These are phyloP conservation scores for Neurospora sp. DNA, from an alignment of 495 filamentous ascomycete species.

Conservation along the genomic window DNA sequence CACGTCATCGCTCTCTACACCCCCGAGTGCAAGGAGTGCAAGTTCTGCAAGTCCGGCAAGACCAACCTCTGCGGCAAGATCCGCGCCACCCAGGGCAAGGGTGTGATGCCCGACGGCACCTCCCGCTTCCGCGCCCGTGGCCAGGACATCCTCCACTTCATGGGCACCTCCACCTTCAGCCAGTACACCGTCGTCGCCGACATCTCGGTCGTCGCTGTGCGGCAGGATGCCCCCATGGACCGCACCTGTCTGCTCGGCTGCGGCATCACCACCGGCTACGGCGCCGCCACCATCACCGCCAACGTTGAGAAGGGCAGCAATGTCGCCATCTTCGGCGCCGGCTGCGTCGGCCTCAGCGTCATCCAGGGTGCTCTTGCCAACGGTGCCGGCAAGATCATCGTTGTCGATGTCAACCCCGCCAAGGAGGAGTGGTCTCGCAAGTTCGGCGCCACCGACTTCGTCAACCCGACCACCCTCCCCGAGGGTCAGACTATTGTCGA, in stretches of 20 bases:
- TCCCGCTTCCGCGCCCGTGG: slow-evolving; percentile 91
- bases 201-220: slow-evolving; percentile 94
- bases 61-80: slow-evolving; percentile 99
- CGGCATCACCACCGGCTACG: slow-evolving; percentile 97
- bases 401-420: slow-evolving; percentile 82
- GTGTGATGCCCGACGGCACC: slow-evolving; percentile 97
- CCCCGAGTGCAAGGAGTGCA: slow-evolving; percentile 94
- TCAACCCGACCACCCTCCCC: slow-evolving; percentile 76
- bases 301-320: slow-evolving; percentile 80
- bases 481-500: slow-evolving; percentile 73
- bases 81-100: slow-evolving; percentile 87
- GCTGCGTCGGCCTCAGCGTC: slow-evolving; percentile 89
- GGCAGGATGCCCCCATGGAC: slow-evolving; percentile 86
- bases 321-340: slow-evolving; percentile 91
- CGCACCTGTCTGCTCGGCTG: slow-evolving; percentile 91
- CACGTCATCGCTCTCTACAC: slow-evolving; percentile 96
- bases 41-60: slow-evolving; percentile 99
- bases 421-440: slow-evolving; percentile 90
- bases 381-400: slow-evolving; percentile 82
- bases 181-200: slow-evolving; percentile 98
- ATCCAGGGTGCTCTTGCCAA: slow-evolving; percentile 91
- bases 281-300: slow-evolving; percentile 86
- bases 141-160: slow-evolving; percentile 92
- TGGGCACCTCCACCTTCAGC: slow-evolving; percentile 97
- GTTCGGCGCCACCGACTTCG: slow-evolving; percentile 94